A percentile compares a stretch with the other conserved stretches of the same genome.
phyloP scores from a whole-genome alignment of 2,329 filamentous ascomycete genomes.

The Xylaria sp. region DNA sequence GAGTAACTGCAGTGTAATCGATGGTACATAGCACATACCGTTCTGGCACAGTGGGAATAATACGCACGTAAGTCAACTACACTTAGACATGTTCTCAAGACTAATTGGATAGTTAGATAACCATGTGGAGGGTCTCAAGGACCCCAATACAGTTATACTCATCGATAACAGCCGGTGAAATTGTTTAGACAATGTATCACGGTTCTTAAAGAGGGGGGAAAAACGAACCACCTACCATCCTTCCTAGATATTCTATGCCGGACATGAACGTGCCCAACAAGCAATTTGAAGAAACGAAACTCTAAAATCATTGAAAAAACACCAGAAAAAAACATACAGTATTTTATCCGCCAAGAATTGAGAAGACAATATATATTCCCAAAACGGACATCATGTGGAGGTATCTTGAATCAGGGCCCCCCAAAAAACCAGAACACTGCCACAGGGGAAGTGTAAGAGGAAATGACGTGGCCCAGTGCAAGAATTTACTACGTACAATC shows the following conservation, averaged over 20 bases:
- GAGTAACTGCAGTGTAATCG: constrained; percentile 1
- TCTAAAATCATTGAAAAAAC: neutral
- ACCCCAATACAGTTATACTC: neutral
- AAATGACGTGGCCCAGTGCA: constrained; percentile 22
- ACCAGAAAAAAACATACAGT: neutral
- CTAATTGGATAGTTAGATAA: neutral
- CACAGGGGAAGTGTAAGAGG: neutral
- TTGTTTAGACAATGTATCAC: neutral
- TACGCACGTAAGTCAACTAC: neutral
- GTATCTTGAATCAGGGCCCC: neutral
- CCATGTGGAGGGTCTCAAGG: neutral
- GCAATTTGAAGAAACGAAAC: neutral
- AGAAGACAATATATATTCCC: neutral
- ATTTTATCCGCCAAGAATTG: neutral
- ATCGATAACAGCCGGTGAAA: neutral
- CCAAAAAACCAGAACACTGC: constrained; percentile 8
- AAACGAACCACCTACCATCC: neutral
- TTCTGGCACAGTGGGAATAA: neutral
- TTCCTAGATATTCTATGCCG: too few relatives aligned
- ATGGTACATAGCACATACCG: neutral
- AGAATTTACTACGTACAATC: constrained; percentile 4
- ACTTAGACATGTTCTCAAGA: neutral
- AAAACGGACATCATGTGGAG: constrained; percentile 2
- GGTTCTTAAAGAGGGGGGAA: neutral
- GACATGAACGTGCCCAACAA: neutral